phyloP scores from a whole-genome alignment of 2,329 filamentous ascomycete genomes.

The Intubia oerlemansii region DNA sequence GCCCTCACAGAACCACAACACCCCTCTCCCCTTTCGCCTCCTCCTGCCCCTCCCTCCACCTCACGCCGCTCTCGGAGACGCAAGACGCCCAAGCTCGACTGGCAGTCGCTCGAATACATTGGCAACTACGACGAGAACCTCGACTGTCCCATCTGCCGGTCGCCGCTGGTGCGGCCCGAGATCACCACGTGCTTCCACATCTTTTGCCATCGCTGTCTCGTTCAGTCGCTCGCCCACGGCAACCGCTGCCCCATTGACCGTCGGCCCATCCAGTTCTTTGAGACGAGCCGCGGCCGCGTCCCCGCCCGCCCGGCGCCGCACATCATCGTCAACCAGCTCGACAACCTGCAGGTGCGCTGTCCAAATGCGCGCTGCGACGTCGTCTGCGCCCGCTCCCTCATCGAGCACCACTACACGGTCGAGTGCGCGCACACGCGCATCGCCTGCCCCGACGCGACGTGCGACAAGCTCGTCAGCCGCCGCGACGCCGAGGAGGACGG shows the following conservation, averaged over 20 bases:
- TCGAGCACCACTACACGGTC: slow-evolving; percentile 32
- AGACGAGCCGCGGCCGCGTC: slow-evolving; percentile 8
- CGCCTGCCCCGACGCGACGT: slow-evolving; percentile 30
- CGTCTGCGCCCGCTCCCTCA: slow-evolving; percentile 27
- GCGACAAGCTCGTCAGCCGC: slow-evolving; percentile 27
- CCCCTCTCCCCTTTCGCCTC: too few relatives aligned
- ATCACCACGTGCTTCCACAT: slow-evolving; percentile 42
- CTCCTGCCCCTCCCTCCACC: too few relatives aligned
- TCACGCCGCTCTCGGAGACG: too few relatives aligned
- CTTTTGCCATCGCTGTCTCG: slow-evolving; percentile 38
- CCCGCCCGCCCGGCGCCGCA: slow-evolving; percentile 14
- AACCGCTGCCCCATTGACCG: slow-evolving; percentile 37
- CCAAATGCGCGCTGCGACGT: slow-evolving; percentile 33
- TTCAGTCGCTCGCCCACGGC: slow-evolving; percentile 19
- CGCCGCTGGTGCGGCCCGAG: slow-evolving; percentile 36
- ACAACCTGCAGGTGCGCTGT: slow-evolving; percentile 35
- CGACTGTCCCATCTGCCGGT: slow-evolving; percentile 27
- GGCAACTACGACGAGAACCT: slow-evolving; percentile 14
- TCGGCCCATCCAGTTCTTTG: slow-evolving; percentile 16
- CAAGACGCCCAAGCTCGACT: slow-evolving; percentile 11
- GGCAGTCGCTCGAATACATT: slow-evolving; percentile 14
- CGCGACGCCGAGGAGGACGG: slow-evolving; percentile 22
- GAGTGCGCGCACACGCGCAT: slow-evolving; percentile 35
- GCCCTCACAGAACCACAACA: not conserved
- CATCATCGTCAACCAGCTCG: slow-evolving; percentile 37